Percentiles rank a stretch among this genome's conserved stretches.
Evolutionary conservation across 192 early-diverging fungal genomes (phyloP).

Genomic region (Mortierella alpina): DNA sequence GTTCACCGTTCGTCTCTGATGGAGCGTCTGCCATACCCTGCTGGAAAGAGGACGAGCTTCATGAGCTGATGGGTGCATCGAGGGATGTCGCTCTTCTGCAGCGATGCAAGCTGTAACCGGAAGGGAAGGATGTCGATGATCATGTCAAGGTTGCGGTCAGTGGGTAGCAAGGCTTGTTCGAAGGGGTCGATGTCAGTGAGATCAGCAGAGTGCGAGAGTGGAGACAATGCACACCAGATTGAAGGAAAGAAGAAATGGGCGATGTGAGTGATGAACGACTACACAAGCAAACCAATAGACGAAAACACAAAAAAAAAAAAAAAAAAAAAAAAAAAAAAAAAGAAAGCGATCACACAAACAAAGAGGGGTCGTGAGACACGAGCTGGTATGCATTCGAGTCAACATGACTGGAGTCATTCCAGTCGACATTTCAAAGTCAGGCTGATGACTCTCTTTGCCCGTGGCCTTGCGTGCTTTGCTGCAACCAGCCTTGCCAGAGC

Average conservation of each 20-base stretch:
- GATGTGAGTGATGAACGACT: too few species aligned
- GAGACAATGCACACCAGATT: neutral
- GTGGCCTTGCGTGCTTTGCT: too few species aligned
- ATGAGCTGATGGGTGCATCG: conserved; percentile 53
- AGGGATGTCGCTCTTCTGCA: conserved; percentile 44
- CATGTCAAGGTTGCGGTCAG: conserved; percentile 1
- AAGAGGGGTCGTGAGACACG: neutral
- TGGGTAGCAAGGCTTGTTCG: neutral
- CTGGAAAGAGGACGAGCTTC: conserved; percentile 46
- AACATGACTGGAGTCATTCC: too few species aligned
- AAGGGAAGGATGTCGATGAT: conserved; percentile 52
- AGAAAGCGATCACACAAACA: too few species aligned
- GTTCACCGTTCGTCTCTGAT: neutral
- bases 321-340: conserved; percentile 15
- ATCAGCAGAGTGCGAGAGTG: neutral
- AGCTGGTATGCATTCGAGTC: too few species aligned
- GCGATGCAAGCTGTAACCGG: conserved; percentile 43
- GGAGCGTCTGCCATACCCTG: conserved; percentile 11
- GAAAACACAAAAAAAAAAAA: conserved; percentile 17
- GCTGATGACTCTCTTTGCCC: too few species aligned
- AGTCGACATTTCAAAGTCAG: too few species aligned
- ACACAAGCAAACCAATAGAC: too few species aligned
- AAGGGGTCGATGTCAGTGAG: neutral
- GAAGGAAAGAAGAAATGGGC: too few species aligned
- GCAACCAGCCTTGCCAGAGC: too few species aligned